A percentile compares a stretch with the other conserved stretches of the same genome.
phyloP scores from a whole-genome alignment of 2,329 filamentous ascomycete species.

The Davidsoniella neocaledoniae region DNA sequence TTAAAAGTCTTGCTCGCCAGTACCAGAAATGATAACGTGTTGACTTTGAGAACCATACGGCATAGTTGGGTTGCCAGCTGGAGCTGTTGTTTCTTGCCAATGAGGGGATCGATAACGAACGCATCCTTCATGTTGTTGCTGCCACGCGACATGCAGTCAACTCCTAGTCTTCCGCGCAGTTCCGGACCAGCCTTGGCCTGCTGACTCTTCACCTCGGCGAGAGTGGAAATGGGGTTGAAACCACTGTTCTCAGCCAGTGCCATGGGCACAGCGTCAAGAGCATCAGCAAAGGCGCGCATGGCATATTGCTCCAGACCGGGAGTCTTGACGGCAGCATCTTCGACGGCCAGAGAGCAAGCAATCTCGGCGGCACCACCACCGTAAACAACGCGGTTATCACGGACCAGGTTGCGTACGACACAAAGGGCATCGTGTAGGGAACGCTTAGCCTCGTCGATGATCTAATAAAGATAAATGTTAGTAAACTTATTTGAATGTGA shows the following conservation, averaged over 20 bases:
- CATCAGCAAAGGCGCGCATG: slow-evolving; percentile 95
- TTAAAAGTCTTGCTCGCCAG: slow-evolving; percentile 60
- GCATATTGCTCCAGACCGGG: slow-evolving; percentile 97
- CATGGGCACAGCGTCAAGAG: slow-evolving; percentile 86
- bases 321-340: slow-evolving; percentile 86
- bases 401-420: slow-evolving; percentile 89
- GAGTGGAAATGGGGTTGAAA: slow-evolving; percentile 84
- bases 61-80: slow-evolving; percentile 93
- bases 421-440: slow-evolving; percentile 95
- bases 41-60: slow-evolving; percentile 94
- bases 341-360: slow-evolving; percentile 87
- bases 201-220: slow-evolving; percentile 88
- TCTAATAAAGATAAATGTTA: slow-evolving; percentile 32
- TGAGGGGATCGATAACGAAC: slow-evolving; percentile 95
- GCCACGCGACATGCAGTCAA: slow-evolving; percentile 94
- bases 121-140: slow-evolving; percentile 96
- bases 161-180: slow-evolving; percentile 52
- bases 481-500: background rate
- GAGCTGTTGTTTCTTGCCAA: slow-evolving; percentile 94
- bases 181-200: slow-evolving; percentile 58
- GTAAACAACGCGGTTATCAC: slow-evolving; percentile 93
- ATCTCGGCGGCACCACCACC: slow-evolving; percentile 94
- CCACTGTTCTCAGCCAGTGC: slow-evolving; percentile 95
- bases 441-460: slow-evolving; percentile 97
- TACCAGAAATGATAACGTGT: slow-evolving; percentile 84